These are phyloP conservation scores for Hsuehochloa calcarea DNA, from an alignment of 176 grass and related monocot species.

Conservation along the genomic window DNA sequence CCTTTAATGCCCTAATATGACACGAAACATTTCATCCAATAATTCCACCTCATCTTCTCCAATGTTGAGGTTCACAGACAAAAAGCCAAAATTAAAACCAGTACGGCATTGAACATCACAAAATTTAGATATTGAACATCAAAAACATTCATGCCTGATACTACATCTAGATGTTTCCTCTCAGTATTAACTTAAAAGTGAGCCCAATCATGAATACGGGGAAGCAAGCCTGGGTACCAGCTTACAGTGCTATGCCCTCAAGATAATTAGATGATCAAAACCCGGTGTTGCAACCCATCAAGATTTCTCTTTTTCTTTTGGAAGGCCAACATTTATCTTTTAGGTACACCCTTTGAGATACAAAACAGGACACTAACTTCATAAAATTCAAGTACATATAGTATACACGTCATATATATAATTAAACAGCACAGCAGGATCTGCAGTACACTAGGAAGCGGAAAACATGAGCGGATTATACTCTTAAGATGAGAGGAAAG, in stretches of 20 bases:
- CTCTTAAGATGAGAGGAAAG: not conserved
- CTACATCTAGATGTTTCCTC: not conserved
- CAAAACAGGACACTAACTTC: not conserved
- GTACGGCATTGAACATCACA: too few species aligned
- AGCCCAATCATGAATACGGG: not conserved
- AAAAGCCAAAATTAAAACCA: not conserved
- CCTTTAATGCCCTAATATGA: not conserved
- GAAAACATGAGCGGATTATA: not conserved
- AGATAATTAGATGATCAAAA: not conserved
- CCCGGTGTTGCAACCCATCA: not conserved
- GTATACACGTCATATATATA: not conserved
- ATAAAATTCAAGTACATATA: not conserved
- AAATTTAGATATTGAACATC: not conserved
- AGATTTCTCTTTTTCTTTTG: not conserved
- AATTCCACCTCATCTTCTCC: not conserved
- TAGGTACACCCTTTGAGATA: not conserved
- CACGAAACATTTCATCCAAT: not conserved
- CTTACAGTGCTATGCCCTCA: not conserved
- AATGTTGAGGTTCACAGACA: constrained; percentile 17
- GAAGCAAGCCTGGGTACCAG: not conserved
- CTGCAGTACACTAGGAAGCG: not conserved
- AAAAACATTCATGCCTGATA: too few species aligned
- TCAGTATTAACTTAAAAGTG: constrained; percentile 1
- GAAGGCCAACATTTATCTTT: not conserved
- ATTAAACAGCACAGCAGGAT: not conserved